phyloP scores from a whole-genome alignment of 768 basidiomycete genomes.

The Psilocybe sp. region DNA sequence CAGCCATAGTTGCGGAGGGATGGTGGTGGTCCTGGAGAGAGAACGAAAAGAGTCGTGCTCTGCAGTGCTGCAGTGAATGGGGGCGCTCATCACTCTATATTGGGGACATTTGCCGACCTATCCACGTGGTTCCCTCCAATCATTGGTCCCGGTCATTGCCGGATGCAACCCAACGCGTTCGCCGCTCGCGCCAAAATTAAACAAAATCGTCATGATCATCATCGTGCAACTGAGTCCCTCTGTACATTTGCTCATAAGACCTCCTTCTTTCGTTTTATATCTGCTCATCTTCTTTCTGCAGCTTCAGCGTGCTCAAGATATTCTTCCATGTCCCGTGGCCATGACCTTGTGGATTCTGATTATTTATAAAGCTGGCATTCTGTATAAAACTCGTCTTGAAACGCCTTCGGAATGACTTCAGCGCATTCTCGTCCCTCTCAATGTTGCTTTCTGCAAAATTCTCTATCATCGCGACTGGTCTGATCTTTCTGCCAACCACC shows the following conservation, averaged over 20 bases:
- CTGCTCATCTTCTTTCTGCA: neutral
- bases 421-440: no score
- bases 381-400: no score
- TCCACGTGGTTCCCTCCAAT: no score
- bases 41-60: neutral
- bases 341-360: no score
- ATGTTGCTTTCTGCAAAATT: no score
- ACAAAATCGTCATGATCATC: no score
- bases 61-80: neutral
- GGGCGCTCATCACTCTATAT: neutral
- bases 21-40: neutral
- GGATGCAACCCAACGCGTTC: no score
- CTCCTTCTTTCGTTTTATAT: neutral
- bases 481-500: neutral
- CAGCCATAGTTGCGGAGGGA: slow-evolving; percentile 10
- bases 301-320: neutral
- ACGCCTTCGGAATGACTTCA: no score
- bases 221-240: no score
- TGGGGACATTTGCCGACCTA: neutral
- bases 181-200: no score
- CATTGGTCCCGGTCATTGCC: no score
- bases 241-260: neutral
- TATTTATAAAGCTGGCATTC: no score
- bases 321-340: neutral
- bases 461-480: neutral